Base-by-base conservation (phyloP, 495 filamentous ascomycete genomes). In the Neurospora intermedia region DNA sequence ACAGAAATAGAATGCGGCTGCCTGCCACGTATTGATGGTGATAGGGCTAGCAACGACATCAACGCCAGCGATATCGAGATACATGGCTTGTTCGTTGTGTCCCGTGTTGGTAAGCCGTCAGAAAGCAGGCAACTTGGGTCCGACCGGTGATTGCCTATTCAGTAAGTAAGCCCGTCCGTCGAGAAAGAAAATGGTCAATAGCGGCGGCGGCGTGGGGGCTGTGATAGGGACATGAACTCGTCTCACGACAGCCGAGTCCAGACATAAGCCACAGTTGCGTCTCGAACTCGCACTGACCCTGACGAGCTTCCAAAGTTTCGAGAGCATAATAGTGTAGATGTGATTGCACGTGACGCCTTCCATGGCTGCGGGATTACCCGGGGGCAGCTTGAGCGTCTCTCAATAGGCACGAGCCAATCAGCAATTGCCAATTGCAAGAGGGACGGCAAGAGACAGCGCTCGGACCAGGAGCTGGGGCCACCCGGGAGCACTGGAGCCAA, bases 351-450 rank as follows among this genome's bases (percentile, higher is more conserved):
- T 66, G 54, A 66, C 27, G 27, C 27, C 27, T 6, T 38, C 27
- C 23, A 66, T 66, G 27, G 18, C 27, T 38, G 54, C 54, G 54
- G 54, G 54, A 66, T 66, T 66, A 66, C 27, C 54, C 54, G 54
- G 54, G 54, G 54, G 54, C 54, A 66, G 54, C 54, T 66, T 16
- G 48, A 62, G 75, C 73, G 66, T 70, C 69, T 70, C 73, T 75
- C 74, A 70, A 42, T 77, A 41, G 69, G 35, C 41, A 46, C n/a
- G 8, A 3, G 5, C 69, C 69, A 71, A 71, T 71, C 69, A 71
- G 20, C 23, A n/a, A 18, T 20, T 15, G 40, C 69, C 69, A 71
- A 71, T 66, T 66, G 23, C 54, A 62, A 62, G 54, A 62, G 13
- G 54, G 13, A 62, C 54, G 54, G 15, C 54, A 15, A 66, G 54